A percentile compares a stretch with the other conserved stretches of the same genome.
phyloP scores from a whole-genome alignment of 2,329 filamentous ascomycete species.

The Fusarium illudens region DNA sequence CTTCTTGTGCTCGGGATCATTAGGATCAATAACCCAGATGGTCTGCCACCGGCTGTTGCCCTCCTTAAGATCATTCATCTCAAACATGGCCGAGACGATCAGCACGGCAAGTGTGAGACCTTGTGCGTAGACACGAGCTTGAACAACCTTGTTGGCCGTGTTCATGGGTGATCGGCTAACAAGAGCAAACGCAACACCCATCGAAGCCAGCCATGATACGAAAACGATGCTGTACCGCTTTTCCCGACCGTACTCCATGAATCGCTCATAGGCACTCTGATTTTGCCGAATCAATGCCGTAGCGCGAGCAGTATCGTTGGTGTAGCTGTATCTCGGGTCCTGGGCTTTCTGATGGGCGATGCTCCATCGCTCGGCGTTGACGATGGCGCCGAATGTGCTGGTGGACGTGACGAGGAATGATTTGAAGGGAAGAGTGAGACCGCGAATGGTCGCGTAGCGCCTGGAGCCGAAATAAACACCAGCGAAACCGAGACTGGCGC shows the following conservation, averaged over 20 bases:
- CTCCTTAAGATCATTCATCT: conserved; percentile 77
- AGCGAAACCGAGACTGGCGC: conserved; percentile 70
- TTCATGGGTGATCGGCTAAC: conserved; percentile 59
- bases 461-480: conserved; percentile 42
- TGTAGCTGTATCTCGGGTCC: conserved; percentile 73
- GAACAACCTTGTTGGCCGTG: not conserved
- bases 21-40: conserved; percentile 79
- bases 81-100: conserved; percentile 81
- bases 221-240: conserved; percentile 90
- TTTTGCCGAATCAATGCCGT: conserved; percentile 62
- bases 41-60: conserved; percentile 85
- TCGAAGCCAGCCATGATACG: conserved; percentile 81
- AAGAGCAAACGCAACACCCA: conserved; percentile 75
- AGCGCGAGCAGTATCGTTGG: conserved; percentile 44
- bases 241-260: conserved; percentile 75
- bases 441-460: not conserved
- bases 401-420: conserved; percentile 85
- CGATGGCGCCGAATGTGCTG: conserved; percentile 85
- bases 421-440: conserved; percentile 74
- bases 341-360: conserved; percentile 71
- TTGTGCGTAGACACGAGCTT: conserved; percentile 65
- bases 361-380: conserved; percentile 78
- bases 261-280: conserved; percentile 64
- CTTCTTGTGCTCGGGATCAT: conserved; percentile 80
- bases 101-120: conserved; percentile 85